These are phyloP conservation scores for Theobroma grandiflorum DNA, from an alignment of 441 rosid genomes.

Conservation along the genomic window DNA sequence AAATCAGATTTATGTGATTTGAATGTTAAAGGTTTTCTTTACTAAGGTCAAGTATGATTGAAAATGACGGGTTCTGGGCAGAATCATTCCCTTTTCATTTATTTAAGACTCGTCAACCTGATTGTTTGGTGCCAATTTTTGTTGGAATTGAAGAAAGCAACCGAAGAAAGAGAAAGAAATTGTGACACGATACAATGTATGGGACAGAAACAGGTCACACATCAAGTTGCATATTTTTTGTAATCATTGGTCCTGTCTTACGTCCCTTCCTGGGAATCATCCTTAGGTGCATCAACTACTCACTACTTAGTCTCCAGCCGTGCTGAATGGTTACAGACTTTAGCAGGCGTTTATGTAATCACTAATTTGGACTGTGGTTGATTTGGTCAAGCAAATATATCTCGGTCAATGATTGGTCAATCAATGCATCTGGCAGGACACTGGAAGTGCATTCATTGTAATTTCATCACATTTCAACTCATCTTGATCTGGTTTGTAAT, in stretches of 20 bases:
- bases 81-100: constrained; percentile 11
- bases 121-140: background rate
- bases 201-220: background rate
- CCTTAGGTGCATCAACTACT: background rate
- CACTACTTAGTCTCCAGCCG: no score
- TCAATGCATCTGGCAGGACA: background rate
- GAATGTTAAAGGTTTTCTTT: background rate
- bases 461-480: no score
- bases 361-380: background rate
- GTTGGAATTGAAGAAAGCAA: background rate
- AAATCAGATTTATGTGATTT: background rate
- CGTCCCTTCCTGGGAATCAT: background rate
- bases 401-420: background rate
- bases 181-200: background rate
- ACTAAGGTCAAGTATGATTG: background rate
- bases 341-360: no score
- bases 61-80: constrained; percentile 20
- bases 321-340: no score
- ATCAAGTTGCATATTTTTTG: background rate
- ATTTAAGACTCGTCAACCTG: background rate
- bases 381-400: no score
- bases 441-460: no score
- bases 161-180: background rate
- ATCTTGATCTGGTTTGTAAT: no score
- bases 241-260: background rate